These are phyloP conservation scores for Emericellopsis cladophorae DNA, from an alignment of 2,329 filamentous ascomycete species.

Conservation along the genomic window DNA sequence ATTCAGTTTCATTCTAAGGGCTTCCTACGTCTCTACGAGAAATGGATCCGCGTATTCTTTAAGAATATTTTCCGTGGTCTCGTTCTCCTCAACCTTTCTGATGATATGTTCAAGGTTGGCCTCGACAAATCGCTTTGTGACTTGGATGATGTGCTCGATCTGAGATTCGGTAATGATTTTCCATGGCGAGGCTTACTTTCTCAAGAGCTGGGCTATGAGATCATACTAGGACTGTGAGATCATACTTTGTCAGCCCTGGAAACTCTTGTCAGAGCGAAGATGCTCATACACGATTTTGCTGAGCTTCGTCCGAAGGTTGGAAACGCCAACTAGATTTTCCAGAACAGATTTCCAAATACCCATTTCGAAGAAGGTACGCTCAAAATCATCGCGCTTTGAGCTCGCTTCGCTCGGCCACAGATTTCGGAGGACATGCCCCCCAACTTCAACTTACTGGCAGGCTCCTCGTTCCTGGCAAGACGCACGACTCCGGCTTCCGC, in stretches of 20 bases:
- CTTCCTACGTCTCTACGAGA: conserved; percentile 15
- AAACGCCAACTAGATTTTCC: conserved; percentile 4
- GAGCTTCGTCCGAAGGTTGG: conserved; percentile 3
- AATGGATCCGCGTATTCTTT: conserved; percentile 15
- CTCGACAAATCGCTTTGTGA: conserved; percentile 22
- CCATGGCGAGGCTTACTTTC: conserved; percentile 24
- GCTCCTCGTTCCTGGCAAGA: too few species aligned
- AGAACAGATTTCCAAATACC: conserved; percentile 8
- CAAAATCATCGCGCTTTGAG: conserved; percentile 13
- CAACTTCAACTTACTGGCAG: too few species aligned
- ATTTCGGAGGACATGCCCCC: too few species aligned
- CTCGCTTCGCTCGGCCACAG: too few species aligned
- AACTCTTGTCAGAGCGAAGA: conserved; percentile 1
- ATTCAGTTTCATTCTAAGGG: conserved; percentile 19
- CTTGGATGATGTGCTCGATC: conserved; percentile 14
- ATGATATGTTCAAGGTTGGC: conserved; percentile 18
- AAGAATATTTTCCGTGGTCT: conserved; percentile 11
- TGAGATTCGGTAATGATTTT: conserved; percentile 21
- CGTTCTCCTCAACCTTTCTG: conserved; percentile 7
- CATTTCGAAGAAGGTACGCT: conserved; percentile 13
- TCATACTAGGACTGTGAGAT: conserved; percentile 24
- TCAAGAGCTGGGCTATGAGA: conserved; percentile 25
- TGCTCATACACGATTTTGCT: conserved; percentile 3
- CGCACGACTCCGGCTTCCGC: too few species aligned
- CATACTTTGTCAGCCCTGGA: conserved; percentile 9